Conservation (phyloP, 148 eudicot genomes). For the Suaeda aralocaspica region DNA sequence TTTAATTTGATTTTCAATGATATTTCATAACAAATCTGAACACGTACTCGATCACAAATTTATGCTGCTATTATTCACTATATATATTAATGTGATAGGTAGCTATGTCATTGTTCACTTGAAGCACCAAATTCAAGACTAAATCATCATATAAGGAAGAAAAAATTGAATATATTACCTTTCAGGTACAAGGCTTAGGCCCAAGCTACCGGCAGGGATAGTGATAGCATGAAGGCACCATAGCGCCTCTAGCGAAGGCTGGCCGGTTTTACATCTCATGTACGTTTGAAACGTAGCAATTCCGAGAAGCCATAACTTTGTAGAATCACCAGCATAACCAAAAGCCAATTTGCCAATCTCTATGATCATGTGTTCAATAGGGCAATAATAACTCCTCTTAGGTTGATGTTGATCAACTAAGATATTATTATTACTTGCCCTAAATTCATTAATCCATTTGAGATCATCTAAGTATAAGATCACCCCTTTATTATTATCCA, state of each 20-base stretch:
- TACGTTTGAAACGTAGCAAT: constrained; percentile 77
- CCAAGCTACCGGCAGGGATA: constrained; percentile 54
- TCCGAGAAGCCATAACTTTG: constrained; percentile 65
- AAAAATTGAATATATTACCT: constrained; percentile 35
- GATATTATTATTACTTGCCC: constrained; percentile 27
- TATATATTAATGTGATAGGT: too few relatives aligned
- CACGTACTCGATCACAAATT: too few relatives aligned
- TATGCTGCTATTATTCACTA: too few relatives aligned
- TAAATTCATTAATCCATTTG: constrained; percentile 65
- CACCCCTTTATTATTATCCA: constrained; percentile 46
- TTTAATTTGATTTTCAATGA: too few relatives aligned
- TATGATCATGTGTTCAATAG: constrained; percentile 65
- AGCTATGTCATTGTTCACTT: too few relatives aligned
- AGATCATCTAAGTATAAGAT: constrained; percentile 75
- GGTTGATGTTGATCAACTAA: constrained; percentile 24
- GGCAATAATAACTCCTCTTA: constrained; percentile 46
- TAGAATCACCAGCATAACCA: constrained; percentile 33
- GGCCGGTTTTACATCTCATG: constrained; percentile 51
- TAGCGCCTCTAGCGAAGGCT: constrained; percentile 49
- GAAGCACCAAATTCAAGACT: too few relatives aligned
- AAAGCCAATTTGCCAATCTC: constrained; percentile 59
- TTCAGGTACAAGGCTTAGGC: constrained; percentile 53
- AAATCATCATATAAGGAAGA: neutral
- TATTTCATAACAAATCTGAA: too few relatives aligned
- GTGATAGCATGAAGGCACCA: constrained; percentile 78